Percentiles rank a stretch among this genome's conserved stretches.
phyloP scores from a whole-genome alignment of 164 flowering plant genomes.

The grape (Vitis vinifera) region DNA sequence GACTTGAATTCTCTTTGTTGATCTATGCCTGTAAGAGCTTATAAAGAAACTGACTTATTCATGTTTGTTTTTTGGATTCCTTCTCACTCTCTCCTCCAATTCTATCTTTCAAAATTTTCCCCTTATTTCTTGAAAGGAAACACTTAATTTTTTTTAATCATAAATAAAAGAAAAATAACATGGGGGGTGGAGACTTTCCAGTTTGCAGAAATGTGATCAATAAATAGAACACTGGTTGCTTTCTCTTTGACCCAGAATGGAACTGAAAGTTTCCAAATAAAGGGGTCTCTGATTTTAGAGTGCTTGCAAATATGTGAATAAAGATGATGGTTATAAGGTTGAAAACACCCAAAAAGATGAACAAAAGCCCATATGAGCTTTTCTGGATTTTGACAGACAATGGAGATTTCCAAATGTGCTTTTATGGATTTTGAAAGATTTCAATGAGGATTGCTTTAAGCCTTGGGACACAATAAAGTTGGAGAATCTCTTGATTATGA shows the following conservation, averaged over 20 bases:
- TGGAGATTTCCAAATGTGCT: background rate
- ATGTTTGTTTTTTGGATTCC: conserved; percentile 1
- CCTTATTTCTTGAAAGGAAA: conserved; percentile 3
- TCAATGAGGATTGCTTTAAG: conserved; percentile 21
- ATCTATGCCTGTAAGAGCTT: conserved; percentile 73
- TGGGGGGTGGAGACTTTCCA: background rate
- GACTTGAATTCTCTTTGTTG: conserved; percentile 70
- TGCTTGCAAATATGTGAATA: background rate
- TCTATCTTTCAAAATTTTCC: background rate
- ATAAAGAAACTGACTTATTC: conserved; percentile 2
- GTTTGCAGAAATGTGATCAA: background rate
- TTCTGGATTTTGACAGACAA: conserved; percentile 6
- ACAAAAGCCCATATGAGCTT: conserved; percentile 5
- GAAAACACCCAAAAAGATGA: background rate
- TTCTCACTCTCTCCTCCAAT: background rate
- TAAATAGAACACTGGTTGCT: background rate
- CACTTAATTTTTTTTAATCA: conserved; percentile 17
- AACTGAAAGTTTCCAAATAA: too few relatives aligned
- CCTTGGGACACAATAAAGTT: conserved; percentile 4
- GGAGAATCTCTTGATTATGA: background rate
- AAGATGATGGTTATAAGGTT: conserved; percentile 5
- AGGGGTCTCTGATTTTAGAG: too few relatives aligned
- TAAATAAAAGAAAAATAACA: background rate
- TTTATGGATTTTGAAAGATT: conserved; percentile 8
- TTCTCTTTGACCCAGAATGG: background rate